Evolutionary conservation across 108 stramenopile genomes (phyloP).

Genomic region (Craspedostauros australis): DNA sequence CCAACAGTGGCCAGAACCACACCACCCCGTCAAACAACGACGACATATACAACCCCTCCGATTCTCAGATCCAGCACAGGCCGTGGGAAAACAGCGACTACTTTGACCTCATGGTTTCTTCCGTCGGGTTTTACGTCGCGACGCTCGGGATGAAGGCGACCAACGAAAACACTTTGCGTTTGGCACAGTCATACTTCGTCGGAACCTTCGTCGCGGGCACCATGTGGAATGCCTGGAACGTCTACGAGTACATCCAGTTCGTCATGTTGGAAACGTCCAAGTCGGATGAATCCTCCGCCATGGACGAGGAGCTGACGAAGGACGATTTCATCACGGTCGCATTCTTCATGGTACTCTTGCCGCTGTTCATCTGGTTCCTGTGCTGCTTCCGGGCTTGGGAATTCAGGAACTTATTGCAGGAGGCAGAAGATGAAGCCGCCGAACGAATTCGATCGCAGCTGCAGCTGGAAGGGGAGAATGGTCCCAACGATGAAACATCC

Average conservation of each 20-base stretch:
- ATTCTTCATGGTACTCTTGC: slow-evolving; percentile 55
- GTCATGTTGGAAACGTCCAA: slow-evolving; percentile 5
- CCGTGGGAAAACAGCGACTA: slow-evolving; percentile 58
- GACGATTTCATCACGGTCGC: slow-evolving; percentile 41
- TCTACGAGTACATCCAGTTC: slow-evolving; percentile 10
- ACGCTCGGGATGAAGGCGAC: slow-evolving; percentile 57
- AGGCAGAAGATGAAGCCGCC: slow-evolving; percentile 71
- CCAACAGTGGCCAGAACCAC: background rate
- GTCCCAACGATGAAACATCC: no score
- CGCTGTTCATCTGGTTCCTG: slow-evolving; percentile 62
- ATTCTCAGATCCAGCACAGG: slow-evolving; percentile 5
- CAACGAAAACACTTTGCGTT: slow-evolving; percentile 51
- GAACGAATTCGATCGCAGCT: slow-evolving; percentile 38
- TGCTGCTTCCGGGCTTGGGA: slow-evolving; percentile 68
- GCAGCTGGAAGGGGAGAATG: slow-evolving; percentile 18
- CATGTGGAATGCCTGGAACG: slow-evolving; percentile 38
- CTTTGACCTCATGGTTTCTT: slow-evolving; percentile 48
- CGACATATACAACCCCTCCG: slow-evolving; percentile 2
- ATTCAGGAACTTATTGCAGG: slow-evolving; percentile 57
- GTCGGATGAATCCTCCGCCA: background rate
- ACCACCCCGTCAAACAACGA: background rate
- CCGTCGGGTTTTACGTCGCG: slow-evolving; percentile 67
- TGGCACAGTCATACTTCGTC: slow-evolving; percentile 50
- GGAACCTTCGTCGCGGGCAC: slow-evolving; percentile 50
- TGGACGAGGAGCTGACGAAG: slow-evolving; percentile 7